Percentiles rank a stretch among this genome's conserved stretches.
Evolutionary conservation across 768 basidiomycete genomes (phyloP).

Genomic region (Mycena metata): DNA sequence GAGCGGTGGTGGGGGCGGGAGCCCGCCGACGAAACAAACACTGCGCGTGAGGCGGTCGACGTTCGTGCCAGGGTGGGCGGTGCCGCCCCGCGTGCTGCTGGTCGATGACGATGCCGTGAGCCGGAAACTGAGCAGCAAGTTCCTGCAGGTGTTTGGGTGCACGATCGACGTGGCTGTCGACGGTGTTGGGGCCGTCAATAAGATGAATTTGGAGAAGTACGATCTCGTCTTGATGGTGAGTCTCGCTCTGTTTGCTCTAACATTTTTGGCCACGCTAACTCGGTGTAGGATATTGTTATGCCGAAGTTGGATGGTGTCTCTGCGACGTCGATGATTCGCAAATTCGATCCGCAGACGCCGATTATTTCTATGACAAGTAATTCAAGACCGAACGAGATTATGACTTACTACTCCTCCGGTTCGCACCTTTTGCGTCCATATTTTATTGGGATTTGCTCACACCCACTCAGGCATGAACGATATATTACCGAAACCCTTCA

Average conservation of each 20-base stretch:
- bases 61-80: slow-evolving; percentile 92
- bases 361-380: slow-evolving; percentile 99
- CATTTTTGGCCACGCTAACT: slow-evolving; percentile 27
- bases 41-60: slow-evolving; percentile 81
- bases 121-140: slow-evolving; percentile 89
- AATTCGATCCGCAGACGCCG: slow-evolving; percentile 95
- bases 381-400: slow-evolving; percentile 91
- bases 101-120: slow-evolving; percentile 98
- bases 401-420: slow-evolving; percentile 89
- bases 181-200: slow-evolving; percentile 91
- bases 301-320: slow-evolving; percentile 89
- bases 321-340: slow-evolving; percentile 92
- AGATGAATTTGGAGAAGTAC: slow-evolving; percentile 97
- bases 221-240: slow-evolving; percentile 94
- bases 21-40: slow-evolving; percentile 58
- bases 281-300: slow-evolving; percentile 91
- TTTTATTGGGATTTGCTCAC: background rate
- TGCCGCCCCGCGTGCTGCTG: slow-evolving; percentile 89
- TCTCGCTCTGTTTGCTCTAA: slow-evolving; percentile 45
- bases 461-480: slow-evolving; percentile 89
- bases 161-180: slow-evolving; percentile 95
- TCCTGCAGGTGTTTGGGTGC: slow-evolving; percentile 95
- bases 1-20: slow-evolving; percentile 21
- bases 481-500: slow-evolving; percentile 96
- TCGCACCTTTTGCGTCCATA: slow-evolving; percentile 29